Evolutionary conservation across 345 rosid species (phyloP).

Genomic region (Aegle marmelos): DNA sequence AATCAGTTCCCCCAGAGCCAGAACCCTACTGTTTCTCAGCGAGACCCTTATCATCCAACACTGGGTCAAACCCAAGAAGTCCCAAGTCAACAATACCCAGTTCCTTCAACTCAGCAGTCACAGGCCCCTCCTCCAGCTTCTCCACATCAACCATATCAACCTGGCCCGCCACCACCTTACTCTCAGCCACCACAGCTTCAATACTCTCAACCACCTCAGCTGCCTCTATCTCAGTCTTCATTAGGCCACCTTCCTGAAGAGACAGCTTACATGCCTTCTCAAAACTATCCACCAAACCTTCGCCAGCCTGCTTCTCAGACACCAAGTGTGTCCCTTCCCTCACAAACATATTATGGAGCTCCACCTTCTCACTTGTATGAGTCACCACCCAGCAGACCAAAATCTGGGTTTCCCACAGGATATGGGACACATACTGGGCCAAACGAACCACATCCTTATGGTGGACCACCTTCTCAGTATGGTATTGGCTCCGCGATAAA

Average conservation of each 20-base stretch:
- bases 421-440: constrained; percentile 48
- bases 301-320: constrained; percentile 59
- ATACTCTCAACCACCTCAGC: constrained; percentile 57
- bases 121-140: constrained; percentile 41
- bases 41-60: constrained; percentile 60
- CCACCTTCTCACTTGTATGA: constrained; percentile 51
- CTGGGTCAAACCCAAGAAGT: constrained; percentile 61
- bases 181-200: constrained; percentile 52
- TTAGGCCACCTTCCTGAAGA: constrained; percentile 67
- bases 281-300: constrained; percentile 51
- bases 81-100: constrained; percentile 60
- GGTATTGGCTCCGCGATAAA: constrained; percentile 53
- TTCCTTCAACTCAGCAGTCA: constrained; percentile 45
- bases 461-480: constrained; percentile 58
- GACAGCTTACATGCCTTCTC: constrained; percentile 48
- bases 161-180: constrained; percentile 45
- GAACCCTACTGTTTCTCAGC: constrained; percentile 52
- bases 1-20: constrained; percentile 57
- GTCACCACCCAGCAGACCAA: constrained; percentile 53
- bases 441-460: constrained; percentile 47
- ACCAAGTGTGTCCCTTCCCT: constrained; percentile 45
- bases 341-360: constrained; percentile 61
- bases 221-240: constrained; percentile 50
- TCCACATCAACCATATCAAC: constrained; percentile 58
- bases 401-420: constrained; percentile 60